A percentile compares a stretch with the other conserved stretches of the same genome.
phyloP scores from a whole-genome alignment of 352 stramenopile species.

The Peronospora belbahrii region DNA sequence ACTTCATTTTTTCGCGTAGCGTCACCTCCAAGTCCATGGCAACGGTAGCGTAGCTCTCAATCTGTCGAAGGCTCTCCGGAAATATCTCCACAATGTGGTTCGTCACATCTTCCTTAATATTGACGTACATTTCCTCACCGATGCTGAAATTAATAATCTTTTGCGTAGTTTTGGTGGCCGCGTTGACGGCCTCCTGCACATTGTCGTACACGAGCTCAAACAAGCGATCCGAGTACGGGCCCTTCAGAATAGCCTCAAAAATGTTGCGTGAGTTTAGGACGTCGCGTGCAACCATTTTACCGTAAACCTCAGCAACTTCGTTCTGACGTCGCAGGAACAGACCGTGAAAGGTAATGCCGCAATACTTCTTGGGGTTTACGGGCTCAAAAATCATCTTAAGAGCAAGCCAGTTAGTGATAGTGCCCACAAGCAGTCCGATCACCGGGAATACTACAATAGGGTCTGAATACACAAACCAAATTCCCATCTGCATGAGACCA shows the following conservation, averaged over 20 bases:
- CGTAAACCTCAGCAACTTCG: slow-evolving; percentile 85
- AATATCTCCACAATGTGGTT: slow-evolving; percentile 86
- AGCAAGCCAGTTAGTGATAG: slow-evolving; percentile 95
- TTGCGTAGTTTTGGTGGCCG: slow-evolving; percentile 61
- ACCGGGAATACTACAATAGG: slow-evolving; percentile 85
- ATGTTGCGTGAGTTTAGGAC: slow-evolving; percentile 87
- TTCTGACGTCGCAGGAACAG: slow-evolving; percentile 92
- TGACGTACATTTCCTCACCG: slow-evolving; percentile 74
- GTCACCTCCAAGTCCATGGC: slow-evolving; percentile 89
- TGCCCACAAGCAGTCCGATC: slow-evolving; percentile 92
- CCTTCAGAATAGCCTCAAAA: slow-evolving; percentile 85
- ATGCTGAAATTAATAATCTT: slow-evolving; percentile 83
- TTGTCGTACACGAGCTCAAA: slow-evolving; percentile 87
- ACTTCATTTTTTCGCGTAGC: slow-evolving; percentile 89
- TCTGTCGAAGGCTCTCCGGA: slow-evolving; percentile 80
- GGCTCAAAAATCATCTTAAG: slow-evolving; percentile 92
- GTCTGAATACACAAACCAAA: slow-evolving; percentile 83
- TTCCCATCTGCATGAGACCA: slow-evolving; percentile 80
- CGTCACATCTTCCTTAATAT: slow-evolving; percentile 85
- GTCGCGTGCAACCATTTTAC: slow-evolving; percentile 72
- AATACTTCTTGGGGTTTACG: slow-evolving; percentile 77
- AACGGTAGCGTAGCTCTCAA: slow-evolving; percentile 90
- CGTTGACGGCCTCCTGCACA: slow-evolving; percentile 79
- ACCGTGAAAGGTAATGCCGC: slow-evolving; percentile 90
- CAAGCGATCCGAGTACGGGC: slow-evolving; percentile 76